phyloP scores from a whole-genome alignment of 2,329 filamentous ascomycete genomes.

The Emericellopsis atlantica region DNA sequence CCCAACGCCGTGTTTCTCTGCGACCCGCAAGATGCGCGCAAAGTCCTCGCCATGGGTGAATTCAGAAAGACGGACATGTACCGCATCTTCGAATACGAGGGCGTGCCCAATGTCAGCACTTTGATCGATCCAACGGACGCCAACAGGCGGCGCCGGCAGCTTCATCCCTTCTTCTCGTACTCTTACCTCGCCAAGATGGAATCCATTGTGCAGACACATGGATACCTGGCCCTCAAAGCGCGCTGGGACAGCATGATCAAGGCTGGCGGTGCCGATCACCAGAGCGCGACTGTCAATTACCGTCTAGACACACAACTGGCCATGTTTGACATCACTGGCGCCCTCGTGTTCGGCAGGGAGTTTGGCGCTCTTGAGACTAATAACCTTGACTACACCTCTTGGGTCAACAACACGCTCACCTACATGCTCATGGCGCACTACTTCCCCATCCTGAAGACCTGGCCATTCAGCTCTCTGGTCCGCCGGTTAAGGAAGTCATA shows the following conservation, averaged over 20 bases:
- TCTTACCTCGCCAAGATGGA: conserved; percentile 1
- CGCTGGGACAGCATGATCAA: neutral
- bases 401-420: conserved; percentile 1
- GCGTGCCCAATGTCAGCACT: neutral
- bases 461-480: neutral
- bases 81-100: conserved; percentile 2
- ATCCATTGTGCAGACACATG: neutral
- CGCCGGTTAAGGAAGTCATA: neutral
- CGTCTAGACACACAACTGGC: neutral
- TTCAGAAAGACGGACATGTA: conserved; percentile 5
- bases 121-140: neutral
- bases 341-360: neutral
- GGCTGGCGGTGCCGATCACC: neutral
- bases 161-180: neutral
- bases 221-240: neutral
- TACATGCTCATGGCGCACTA: conserved; percentile 1
- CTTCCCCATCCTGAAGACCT: conserved; percentile 1
- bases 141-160: neutral
- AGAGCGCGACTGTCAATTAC: neutral
- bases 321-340: neutral
- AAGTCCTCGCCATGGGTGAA: conserved; percentile 3
- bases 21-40: neutral
- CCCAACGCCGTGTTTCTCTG: conserved; percentile 1
- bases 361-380: neutral
- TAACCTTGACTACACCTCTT: neutral